phyloP scores from a whole-genome alignment of 2,329 filamentous ascomycete genomes.

The Endoconidiophora polonica region DNA sequence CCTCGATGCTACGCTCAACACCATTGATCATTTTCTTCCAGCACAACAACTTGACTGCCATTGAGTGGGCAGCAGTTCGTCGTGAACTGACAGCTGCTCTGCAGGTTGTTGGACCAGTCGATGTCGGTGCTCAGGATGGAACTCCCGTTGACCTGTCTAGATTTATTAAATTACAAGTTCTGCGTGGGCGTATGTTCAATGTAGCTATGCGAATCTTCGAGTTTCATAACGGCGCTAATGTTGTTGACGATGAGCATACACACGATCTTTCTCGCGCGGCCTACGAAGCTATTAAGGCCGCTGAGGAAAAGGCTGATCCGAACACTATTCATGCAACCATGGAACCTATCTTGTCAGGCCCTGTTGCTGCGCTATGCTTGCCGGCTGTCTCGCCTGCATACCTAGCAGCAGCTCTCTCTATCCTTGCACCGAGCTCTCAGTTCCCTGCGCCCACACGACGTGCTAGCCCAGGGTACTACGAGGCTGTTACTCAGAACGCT shows the following conservation, averaged over 20 bases:
- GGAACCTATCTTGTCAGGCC: slow-evolving; percentile 62
- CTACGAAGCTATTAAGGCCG: slow-evolving; percentile 29
- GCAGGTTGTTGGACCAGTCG: slow-evolving; percentile 20
- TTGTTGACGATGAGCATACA: slow-evolving; percentile 20
- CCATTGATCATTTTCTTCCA: slow-evolving; percentile 75
- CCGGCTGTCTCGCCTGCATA: slow-evolving; percentile 72
- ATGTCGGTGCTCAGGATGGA: slow-evolving; percentile 18
- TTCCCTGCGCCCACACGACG: slow-evolving; percentile 67
- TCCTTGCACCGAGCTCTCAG: slow-evolving; percentile 54
- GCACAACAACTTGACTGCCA: slow-evolving; percentile 51
- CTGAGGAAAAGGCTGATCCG: slow-evolving; percentile 19
- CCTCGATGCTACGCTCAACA: slow-evolving; percentile 69
- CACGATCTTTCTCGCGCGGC: slow-evolving; percentile 39
- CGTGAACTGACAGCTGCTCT: slow-evolving; percentile 29
- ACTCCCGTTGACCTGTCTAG: slow-evolving; percentile 34
- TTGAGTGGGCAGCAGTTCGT: slow-evolving; percentile 37
- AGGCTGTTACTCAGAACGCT: slow-evolving; percentile 60
- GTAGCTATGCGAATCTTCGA: slow-evolving; percentile 74
- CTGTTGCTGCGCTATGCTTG: slow-evolving; percentile 63
- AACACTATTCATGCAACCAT: slow-evolving; percentile 39
- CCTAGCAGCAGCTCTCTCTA: slow-evolving; percentile 61
- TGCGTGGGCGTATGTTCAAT: slow-evolving; percentile 80
- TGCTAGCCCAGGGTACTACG: slow-evolving; percentile 66
- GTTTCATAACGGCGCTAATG: slow-evolving; percentile 46
- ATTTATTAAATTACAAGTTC: slow-evolving; percentile 58